Evolutionary conservation across 768 basidiomycete genomes (phyloP), one percentile per base, ranked within the genome.

Genomic region (Hysterangium stoloniferum): DNA sequence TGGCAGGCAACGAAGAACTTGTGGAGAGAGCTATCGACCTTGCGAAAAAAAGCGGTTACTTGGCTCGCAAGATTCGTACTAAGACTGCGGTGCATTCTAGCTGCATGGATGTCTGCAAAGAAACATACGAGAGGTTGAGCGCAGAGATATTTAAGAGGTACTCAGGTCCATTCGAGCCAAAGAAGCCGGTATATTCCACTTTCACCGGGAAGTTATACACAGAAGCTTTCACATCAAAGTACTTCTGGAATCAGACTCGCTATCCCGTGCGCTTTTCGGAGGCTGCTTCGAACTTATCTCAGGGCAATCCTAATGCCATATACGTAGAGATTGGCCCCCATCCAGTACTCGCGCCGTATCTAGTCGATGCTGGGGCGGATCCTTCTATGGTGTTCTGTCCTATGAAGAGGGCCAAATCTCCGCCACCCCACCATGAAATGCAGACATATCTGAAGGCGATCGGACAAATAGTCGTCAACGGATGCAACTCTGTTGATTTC

Each of bases 271-370:
- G 2, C 56, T 52, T 5, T 75, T 75, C 55, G 53, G n/a, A n/a
- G n/a, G n/a, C n/a, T n/a, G n/a, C n/a, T n/a, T 55, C 1, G 35
- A 62, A 7, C 62, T 68, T 1, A 58, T 72, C n/a, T 31, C 54
- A 17, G 33, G 52, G n/a, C n/a, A n/a, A n/a, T n/a, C n/a, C n/a
- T n/a, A 3, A 56, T 71, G 6, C 37, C 58, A 3, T 19, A 48
- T 69, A 69, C 52, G 52, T 73, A 8, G 71, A 73, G 54, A 58
- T 74, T 6, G 53, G 59, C 4, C 68, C 70, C 11, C 71, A 72
- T 54, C 72, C 72, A 5, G 69, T 64, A 2, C 62, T 72, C 2
- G 54, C 66, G 1, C 56, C 61, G 12, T 72, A 70, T 45, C 42
- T 72, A 34, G 48, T 56, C 0, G 54, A 53, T 1, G 52, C 64